Percentiles rank a stretch among this genome's conserved stretches.
These are phyloP conservation scores for Helotiales sp. DNA, from an alignment of 2,329 filamentous ascomycete genomes.

Conservation along the genomic window DNA sequence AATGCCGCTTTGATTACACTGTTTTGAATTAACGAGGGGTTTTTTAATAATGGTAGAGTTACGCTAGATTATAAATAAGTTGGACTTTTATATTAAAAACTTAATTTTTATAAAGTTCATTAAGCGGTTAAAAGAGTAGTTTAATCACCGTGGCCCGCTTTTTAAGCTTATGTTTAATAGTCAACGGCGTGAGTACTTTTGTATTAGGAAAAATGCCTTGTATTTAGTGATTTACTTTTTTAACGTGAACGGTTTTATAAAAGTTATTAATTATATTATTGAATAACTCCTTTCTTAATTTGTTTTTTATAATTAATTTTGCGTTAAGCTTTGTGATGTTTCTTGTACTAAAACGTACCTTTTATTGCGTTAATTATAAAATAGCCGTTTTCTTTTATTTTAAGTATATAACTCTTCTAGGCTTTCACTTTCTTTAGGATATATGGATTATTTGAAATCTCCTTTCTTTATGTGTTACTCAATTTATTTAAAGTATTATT, in stretches of 20 bases:
- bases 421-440: not conserved
- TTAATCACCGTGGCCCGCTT: constrained; percentile 33
- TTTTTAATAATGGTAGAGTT: too few relatives aligned
- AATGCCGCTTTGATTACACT: not conserved
- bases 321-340: constrained; percentile 27
- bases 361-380: constrained; percentile 30
- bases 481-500: not conserved
- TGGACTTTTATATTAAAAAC: too few relatives aligned
- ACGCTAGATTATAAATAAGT: too few relatives aligned
- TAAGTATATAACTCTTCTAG: not conserved
- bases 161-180: constrained; percentile 34
- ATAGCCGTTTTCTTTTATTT: not conserved
- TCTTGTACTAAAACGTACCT: constrained; percentile 2
- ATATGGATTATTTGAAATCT: not conserved
- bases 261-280: constrained; percentile 33
- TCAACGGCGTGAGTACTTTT: constrained; percentile 28
- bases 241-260: constrained; percentile 31
- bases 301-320: constrained; percentile 30
- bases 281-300: constrained; percentile 29
- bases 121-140: constrained; percentile 33
- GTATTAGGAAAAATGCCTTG: constrained; percentile 27
- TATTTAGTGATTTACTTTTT: constrained; percentile 33
- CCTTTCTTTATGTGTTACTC: not conserved
- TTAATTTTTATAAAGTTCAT: too few relatives aligned
- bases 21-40: too few relatives aligned